These are phyloP conservation scores for Cyclaneusma minus DNA, from an alignment of 2,329 filamentous ascomycete species.

Conservation along the genomic window DNA sequence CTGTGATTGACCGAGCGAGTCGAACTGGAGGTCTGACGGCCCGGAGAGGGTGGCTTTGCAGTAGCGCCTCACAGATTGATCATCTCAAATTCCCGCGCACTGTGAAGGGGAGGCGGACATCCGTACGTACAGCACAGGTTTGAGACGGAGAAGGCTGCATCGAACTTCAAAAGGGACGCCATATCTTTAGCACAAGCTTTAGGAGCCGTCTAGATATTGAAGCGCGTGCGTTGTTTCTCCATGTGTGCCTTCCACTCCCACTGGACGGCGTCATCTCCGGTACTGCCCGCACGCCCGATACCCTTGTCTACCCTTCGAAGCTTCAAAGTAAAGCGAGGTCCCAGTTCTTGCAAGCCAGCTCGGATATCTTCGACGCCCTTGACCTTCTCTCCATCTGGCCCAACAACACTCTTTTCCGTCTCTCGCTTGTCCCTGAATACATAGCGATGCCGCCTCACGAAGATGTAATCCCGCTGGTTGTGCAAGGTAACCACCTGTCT, in stretches of 20 bases:
- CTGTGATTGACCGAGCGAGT: too few species aligned
- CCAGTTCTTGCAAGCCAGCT: slow-evolving; percentile 80
- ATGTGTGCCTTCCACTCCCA: slow-evolving; percentile 96
- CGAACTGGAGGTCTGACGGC: too few species aligned
- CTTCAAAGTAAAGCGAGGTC: slow-evolving; percentile 73
- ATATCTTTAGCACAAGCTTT: too few species aligned
- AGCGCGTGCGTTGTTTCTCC: slow-evolving; percentile 88
- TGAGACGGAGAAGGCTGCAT: too few species aligned
- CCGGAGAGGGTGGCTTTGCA: too few species aligned
- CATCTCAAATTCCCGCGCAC: too few species aligned
- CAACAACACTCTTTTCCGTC: slow-evolving; percentile 76
- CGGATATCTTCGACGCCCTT: slow-evolving; percentile 75
- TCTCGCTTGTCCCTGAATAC: slow-evolving; percentile 78
- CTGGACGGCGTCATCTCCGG: slow-evolving; percentile 31
- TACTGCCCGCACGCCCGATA: slow-evolving; percentile 52
- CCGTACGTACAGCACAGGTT: too few species aligned
- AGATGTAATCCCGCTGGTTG: slow-evolving; percentile 94
- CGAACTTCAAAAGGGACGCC: too few species aligned
- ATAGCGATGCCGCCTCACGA: slow-evolving; percentile 79
- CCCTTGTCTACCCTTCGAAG: slow-evolving; percentile 83
- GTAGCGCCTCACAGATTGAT: too few species aligned
- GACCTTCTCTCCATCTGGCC: slow-evolving; percentile 66
- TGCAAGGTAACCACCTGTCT: slow-evolving; percentile 84
- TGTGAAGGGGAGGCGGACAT: too few species aligned
- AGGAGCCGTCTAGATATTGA: slow-evolving; percentile 65